Evolutionary conservation across 2,329 filamentous ascomycete species (phyloP).

Genomic region (Claviceps sp.): DNA sequence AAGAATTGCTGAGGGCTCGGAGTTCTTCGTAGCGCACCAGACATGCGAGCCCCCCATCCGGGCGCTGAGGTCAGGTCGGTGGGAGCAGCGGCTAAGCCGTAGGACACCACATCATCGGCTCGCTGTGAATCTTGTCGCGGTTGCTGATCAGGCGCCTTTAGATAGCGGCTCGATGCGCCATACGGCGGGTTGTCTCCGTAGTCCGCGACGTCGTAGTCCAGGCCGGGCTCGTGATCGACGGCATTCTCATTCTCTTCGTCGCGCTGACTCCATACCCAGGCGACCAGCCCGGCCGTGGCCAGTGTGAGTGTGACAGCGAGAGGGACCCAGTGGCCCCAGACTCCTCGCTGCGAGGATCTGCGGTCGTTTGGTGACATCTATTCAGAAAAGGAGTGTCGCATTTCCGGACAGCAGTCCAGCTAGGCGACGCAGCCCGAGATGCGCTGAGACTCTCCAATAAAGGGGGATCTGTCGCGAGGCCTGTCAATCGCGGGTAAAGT

Average conservation of each 20-base stretch:
- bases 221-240: constrained; percentile 34
- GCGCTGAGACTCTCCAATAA: background rate
- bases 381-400: constrained; percentile 19
- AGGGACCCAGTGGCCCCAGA: constrained; percentile 78
- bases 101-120: constrained; percentile 24
- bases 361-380: constrained; percentile 46
- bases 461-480: background rate
- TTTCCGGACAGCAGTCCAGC: constrained; percentile 14
- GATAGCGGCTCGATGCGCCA: constrained; percentile 26
- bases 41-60: constrained; percentile 65
- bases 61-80: constrained; percentile 19
- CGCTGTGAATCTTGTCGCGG: constrained; percentile 14
- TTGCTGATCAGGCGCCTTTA: constrained; percentile 19
- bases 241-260: constrained; percentile 60
- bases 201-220: constrained; percentile 34
- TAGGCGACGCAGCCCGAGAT: constrained; percentile 1
- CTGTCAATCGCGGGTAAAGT: background rate
- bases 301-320: constrained; percentile 76
- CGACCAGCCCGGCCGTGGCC: constrained; percentile 72
- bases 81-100: constrained; percentile 21
- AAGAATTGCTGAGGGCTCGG: constrained; percentile 82
- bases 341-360: constrained; percentile 43
- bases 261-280: constrained; percentile 90
- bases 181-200: constrained; percentile 40
- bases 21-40: constrained; percentile 66